phyloP scores from a whole-genome alignment of 345 rosid genomes.

The Salix purpurea region DNA sequence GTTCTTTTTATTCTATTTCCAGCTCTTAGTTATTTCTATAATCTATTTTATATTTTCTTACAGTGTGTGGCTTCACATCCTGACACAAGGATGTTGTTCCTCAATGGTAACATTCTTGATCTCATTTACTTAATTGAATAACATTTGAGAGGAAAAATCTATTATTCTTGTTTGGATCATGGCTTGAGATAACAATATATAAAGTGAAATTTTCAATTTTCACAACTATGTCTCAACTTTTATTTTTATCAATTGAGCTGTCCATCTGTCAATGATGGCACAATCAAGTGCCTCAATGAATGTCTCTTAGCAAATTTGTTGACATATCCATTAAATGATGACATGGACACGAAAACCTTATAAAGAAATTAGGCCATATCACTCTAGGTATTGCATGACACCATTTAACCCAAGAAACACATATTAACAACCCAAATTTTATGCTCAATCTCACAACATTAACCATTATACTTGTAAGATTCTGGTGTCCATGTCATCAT shows the following conservation, averaged over 20 bases:
- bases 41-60: constrained; percentile 21
- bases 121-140: constrained; percentile 4
- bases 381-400: not conserved
- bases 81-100: constrained; percentile 88
- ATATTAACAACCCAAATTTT: too few relatives aligned
- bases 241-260: not conserved
- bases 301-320: not conserved
- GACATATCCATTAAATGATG: not conserved
- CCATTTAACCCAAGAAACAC: not conserved
- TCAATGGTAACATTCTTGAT: constrained; percentile 58
- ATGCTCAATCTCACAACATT: too few relatives aligned
- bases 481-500: not conserved
- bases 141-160: not conserved
- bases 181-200: not conserved
- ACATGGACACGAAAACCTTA: not conserved
- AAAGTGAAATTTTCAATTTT: not conserved
- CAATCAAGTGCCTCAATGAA: not conserved
- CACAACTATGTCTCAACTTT: not conserved
- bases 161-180: constrained; percentile 3
- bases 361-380: not conserved
- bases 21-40: constrained; percentile 8
- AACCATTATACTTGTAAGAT: not conserved
- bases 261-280: not conserved
- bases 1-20: not conserved
- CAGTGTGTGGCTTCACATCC: constrained; percentile 99